Evolutionary conservation across 768 basidiomycete species (phyloP).

Genomic region (Termitomyces sp.): DNA sequence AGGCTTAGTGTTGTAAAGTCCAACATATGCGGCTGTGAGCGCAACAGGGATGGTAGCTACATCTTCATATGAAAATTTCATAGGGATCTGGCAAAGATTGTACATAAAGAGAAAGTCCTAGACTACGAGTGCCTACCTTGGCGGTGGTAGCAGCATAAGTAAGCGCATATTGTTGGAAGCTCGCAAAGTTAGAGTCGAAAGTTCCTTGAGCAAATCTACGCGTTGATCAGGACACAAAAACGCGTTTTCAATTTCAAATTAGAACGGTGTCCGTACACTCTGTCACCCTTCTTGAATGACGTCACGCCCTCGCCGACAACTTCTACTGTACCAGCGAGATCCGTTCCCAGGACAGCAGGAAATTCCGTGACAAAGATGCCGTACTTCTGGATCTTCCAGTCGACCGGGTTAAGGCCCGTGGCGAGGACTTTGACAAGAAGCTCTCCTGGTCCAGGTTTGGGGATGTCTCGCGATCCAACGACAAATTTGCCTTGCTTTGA

Average conservation of each 20-base stretch:
- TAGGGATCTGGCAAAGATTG: conserved; percentile 29
- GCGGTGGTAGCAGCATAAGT: conserved; percentile 35
- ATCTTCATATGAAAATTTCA: conserved; percentile 33
- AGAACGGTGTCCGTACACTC: conserved; percentile 36
- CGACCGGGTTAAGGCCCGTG: conserved; percentile 44
- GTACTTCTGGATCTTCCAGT: conserved; percentile 47
- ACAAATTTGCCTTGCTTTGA: conserved; percentile 19
- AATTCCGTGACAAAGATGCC: conserved; percentile 36
- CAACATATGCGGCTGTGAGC: conserved; percentile 33
- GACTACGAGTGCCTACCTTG: conserved; percentile 27
- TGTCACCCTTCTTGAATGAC: conserved; percentile 48
- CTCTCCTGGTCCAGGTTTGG: conserved; percentile 34
- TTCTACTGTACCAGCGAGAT: conserved; percentile 49
- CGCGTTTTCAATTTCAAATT: neutral
- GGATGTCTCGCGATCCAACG: conserved; percentile 11
- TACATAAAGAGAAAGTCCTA: neutral
- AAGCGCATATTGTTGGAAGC: conserved; percentile 45
- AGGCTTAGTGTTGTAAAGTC: conserved; percentile 26
- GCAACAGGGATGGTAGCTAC: conserved; percentile 40
- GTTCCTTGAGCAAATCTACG: conserved; percentile 38
- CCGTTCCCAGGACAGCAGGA: conserved; percentile 46
- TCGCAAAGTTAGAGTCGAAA: conserved; percentile 33
- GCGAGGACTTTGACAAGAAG: conserved; percentile 40
- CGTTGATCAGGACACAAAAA: neutral
- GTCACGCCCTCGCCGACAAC: conserved; percentile 50